phyloP scores from a whole-genome alignment of 139 green algal species.

The Raphidocelis subcapitata region DNA sequence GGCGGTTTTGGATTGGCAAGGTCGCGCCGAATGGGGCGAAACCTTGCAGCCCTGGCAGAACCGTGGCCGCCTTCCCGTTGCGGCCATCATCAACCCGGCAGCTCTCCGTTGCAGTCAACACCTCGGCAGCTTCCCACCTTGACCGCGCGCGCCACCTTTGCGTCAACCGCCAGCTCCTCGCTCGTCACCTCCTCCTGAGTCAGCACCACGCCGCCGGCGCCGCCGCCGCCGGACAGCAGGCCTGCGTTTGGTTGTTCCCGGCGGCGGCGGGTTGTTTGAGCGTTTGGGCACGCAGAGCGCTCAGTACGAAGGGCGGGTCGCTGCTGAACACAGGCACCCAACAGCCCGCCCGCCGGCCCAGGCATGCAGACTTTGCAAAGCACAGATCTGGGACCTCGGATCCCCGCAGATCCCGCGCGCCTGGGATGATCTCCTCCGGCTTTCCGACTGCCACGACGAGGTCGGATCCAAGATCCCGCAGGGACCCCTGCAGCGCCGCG shows the following conservation, averaged over 20 bases:
- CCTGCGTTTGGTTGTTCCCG: not conserved
- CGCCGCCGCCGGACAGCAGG: not conserved
- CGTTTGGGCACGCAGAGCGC: not conserved
- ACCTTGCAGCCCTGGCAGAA: too few relatives aligned
- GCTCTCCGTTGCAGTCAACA: too few relatives aligned
- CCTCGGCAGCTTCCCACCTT: constrained; percentile 22
- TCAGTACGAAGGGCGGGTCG: not conserved
- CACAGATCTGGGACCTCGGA: not conserved
- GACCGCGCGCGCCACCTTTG: constrained; percentile 33
- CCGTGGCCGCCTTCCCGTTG: too few relatives aligned
- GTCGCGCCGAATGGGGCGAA: too few relatives aligned
- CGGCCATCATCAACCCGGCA: too few relatives aligned
- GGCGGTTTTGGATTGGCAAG: too few relatives aligned
- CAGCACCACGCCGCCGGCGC: constrained; percentile 51
- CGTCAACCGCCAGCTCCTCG: constrained; percentile 75
- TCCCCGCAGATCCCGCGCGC: constrained; percentile 5
- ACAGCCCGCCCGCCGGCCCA: not conserved
- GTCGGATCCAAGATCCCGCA: constrained; percentile 61
- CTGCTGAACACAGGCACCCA: not conserved
- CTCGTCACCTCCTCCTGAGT: constrained; percentile 71
- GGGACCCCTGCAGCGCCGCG: constrained; percentile 63
- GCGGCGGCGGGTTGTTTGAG: not conserved
- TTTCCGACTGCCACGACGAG: constrained; percentile 76
- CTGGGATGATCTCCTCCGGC: constrained; percentile 77
- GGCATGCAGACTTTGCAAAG: not conserved